These are phyloP conservation scores for Fusarium azukiicola DNA, from an alignment of 2,329 filamentous ascomycete species.

Conservation along the genomic window DNA sequence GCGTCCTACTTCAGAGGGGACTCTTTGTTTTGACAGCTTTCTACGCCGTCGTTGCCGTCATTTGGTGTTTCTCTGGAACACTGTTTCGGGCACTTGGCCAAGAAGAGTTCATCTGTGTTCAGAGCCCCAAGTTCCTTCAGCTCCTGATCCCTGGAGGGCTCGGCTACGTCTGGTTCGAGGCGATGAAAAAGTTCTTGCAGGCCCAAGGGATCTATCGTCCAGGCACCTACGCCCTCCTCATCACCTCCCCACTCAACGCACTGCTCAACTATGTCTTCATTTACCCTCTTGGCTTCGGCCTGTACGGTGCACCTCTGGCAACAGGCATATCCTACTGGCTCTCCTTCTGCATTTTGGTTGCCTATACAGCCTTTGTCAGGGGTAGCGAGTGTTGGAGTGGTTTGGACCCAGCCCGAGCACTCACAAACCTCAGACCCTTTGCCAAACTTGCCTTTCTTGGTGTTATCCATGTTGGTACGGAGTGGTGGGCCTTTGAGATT, in stretches of 20 bases:
- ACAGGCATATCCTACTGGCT: constrained; percentile 93
- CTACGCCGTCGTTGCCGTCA: constrained; percentile 85
- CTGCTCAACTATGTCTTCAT: constrained; percentile 91
- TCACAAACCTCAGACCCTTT: constrained; percentile 86
- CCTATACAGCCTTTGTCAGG: constrained; percentile 85
- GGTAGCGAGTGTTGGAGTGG: constrained; percentile 92
- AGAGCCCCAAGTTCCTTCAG: constrained; percentile 87
- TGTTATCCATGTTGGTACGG: constrained; percentile 91
- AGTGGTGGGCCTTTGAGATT: constrained; percentile 98
- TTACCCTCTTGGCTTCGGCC: constrained; percentile 84
- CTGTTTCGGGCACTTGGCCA: constrained; percentile 89
- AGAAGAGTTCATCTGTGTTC: constrained; percentile 86
- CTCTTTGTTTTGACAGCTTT: constrained; percentile 86
- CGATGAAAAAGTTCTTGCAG: constrained; percentile 92
- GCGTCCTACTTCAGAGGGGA: constrained; percentile 88
- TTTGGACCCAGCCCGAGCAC: constrained; percentile 78
- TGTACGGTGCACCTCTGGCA: constrained; percentile 90
- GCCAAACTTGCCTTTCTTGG: constrained; percentile 87
- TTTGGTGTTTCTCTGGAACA: constrained; percentile 89
- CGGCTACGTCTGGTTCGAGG: constrained; percentile 93
- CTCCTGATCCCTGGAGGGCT: constrained; percentile 89
- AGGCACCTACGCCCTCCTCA: constrained; percentile 89
- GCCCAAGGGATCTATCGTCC: constrained; percentile 93
- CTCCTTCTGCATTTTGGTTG: constrained; percentile 87
- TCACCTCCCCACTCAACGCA: constrained; percentile 91